These are phyloP conservation scores for Hawksworthiomyces lignivorus DNA, from an alignment of 2,329 filamentous ascomycete genomes.

Conservation along the genomic window DNA sequence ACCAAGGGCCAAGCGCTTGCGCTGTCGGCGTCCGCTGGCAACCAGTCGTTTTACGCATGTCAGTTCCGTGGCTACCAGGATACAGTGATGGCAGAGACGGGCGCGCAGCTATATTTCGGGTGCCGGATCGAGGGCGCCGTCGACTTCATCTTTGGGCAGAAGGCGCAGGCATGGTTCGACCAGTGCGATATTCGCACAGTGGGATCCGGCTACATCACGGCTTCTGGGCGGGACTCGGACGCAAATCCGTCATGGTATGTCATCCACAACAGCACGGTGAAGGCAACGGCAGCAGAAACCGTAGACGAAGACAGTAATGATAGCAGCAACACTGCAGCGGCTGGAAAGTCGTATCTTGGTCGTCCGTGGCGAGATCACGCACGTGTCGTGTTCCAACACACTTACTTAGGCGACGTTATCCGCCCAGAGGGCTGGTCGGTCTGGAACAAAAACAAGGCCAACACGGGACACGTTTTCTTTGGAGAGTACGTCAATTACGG, in stretches of 20 bases:
- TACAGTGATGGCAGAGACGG: constrained; percentile 38
- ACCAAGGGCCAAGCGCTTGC: constrained; percentile 44
- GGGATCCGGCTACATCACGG: too few relatives aligned
- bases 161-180: constrained; percentile 15
- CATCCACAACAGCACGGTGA: too few relatives aligned
- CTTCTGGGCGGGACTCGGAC: too few relatives aligned
- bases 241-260: too few relatives aligned
- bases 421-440: constrained; percentile 52
- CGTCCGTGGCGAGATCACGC: constrained; percentile 40
- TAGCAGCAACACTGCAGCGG: constrained; percentile 19
- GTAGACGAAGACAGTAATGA: too few relatives aligned
- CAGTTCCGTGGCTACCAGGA: constrained; percentile 41
- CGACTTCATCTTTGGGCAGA: constrained; percentile 30
- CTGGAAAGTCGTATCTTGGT: constrained; percentile 49
- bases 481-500: constrained; percentile 51
- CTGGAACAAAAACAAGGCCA: constrained; percentile 25
- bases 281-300: too few relatives aligned
- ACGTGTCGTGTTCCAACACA: constrained; percentile 40
- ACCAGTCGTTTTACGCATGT: constrained; percentile 40
- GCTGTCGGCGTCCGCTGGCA: constrained; percentile 33
- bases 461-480: constrained; percentile 25
- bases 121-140: constrained; percentile 29
- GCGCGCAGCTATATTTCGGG: constrained; percentile 38
- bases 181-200: too few relatives aligned
- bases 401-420: constrained; percentile 45